Base-by-base conservation (phyloP, 768 basidiomycete species). In the Amanita thiersii region DNA sequence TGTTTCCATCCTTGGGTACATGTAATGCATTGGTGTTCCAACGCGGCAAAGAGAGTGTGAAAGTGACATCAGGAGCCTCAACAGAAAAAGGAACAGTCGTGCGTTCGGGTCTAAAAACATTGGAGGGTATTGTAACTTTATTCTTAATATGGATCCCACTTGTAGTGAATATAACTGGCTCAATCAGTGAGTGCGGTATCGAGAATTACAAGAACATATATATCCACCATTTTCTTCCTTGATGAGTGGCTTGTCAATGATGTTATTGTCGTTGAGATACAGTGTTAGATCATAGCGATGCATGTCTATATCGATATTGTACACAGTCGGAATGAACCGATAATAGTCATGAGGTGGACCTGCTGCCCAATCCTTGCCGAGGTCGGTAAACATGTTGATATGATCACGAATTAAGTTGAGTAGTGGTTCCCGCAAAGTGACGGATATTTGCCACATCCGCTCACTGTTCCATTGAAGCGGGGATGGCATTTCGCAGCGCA, bases 221-320 rank as follows among this genome's bases (percentile, higher is more conserved):
- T 21, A 30, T 24, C 25, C 52, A 91, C 91, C 81, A 56, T 98
- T 97, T 51, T 90, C 86, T n/a, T 90, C 84, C 43, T 63, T 65
- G 43, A 80, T 65, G 24, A 81, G 63, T 2, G 92, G 90, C 47
- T 85, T 86, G 64, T 96, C 90, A 37, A 98, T 86, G 55, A 98
- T 89, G 55, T 98, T 98, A 54, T 91, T 90, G 59, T 98, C 94
- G 55, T 98, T 98, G 39, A 87, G 78, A 55, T 88, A 93, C 18
- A 87, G 56, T 50, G 85, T 83, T 37, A 94, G 56, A 45, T 77
- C 72, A 59, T 80, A 93, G 52, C 89, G 79, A 55, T 80, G 70
- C 45, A 97, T 59, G 43, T 79, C 70, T 36, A 96, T 49, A 37
- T 82, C 69, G 48, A 93, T 60, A 11, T 59, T 58, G 60, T 98